Evolutionary conservation across 2,329 filamentous ascomycete genomes (phyloP), one percentile per base, ranked within the genome.

Genomic region (Fusarium sterilihyphosum): DNA sequence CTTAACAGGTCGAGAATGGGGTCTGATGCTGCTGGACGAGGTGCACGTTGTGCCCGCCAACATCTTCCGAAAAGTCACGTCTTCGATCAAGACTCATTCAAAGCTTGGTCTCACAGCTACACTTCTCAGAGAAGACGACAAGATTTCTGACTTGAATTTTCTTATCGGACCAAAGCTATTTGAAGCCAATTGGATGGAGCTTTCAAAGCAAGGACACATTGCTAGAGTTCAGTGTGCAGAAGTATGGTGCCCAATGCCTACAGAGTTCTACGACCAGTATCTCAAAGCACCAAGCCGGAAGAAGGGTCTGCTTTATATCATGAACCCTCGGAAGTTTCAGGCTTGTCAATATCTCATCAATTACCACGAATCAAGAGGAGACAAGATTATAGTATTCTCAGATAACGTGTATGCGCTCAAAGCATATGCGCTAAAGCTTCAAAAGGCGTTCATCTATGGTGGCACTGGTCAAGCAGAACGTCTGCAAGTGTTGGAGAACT

Each of bases 181-280:
- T 81, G 96, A 99, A 83, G 96, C 96, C 35, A 99, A 99, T 82
- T 99, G 96, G 96, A 98, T 98, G 92, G 96, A 99, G 82, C 89
- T 99, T 46, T 96, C 96, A 3, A 94, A 98, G 79, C 95, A 98
- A 83, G 96, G 96, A 2, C 95, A 98, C 80, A 99, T 99, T 81
- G 96, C 96, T 41, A 93, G 94, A 76, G 96, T 99, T 5, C 96
- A 99, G 82, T 99, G 96, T 82, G 96, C 96, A 20, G 96, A 99
- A 83, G 96, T 99, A 12, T 99, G 96, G 96, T 99, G 96, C 80
- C 95, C 96, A 6, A 99, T 99, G 96, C 97, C 96, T 0, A 96
- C 95, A 1, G 96, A 99, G 78, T 99, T 99, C 81, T 98, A 98
- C 82, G 92, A 94, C 24, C 94, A 98, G 81, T 99, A 98, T 83